phyloP scores from a whole-genome alignment of 805 yeast genomes.

The Myxozyma neotropica region DNA sequence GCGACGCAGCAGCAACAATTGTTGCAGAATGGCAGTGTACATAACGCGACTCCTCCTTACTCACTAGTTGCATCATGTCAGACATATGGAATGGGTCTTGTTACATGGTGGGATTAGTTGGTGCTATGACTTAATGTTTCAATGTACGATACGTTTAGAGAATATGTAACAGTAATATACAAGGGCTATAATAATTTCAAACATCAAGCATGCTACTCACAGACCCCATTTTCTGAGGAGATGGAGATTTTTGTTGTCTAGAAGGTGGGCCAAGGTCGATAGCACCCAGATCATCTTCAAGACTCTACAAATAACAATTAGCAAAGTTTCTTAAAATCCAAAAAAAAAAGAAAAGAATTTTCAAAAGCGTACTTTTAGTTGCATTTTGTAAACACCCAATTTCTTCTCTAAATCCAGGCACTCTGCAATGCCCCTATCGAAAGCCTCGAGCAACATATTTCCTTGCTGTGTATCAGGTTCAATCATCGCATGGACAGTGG shows the following conservation, averaged over 20 bases:
- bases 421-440: conserved; percentile 51
- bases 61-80: conserved; percentile 88
- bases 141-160: conserved; percentile 1
- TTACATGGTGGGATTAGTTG: conserved; percentile 88
- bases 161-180: not conserved
- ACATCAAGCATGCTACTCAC: conserved; percentile 7
- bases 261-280: not conserved
- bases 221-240: not conserved
- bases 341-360: not conserved
- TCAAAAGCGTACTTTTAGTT: conserved; percentile 17
- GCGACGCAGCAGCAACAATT: conserved; percentile 16
- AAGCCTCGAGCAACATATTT: conserved; percentile 48
- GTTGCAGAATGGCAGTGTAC: conserved; percentile 12
- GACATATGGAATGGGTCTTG: conserved; percentile 94
- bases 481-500: conserved; percentile 59
- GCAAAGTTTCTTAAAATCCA: not conserved
- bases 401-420: conserved; percentile 60
- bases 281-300: conserved; percentile 13
- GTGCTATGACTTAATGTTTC: not conserved
- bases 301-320: conserved; percentile 5
- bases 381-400: conserved; percentile 44
- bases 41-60: conserved; percentile 69
- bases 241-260: not conserved
- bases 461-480: conserved; percentile 49
- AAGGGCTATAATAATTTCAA: not conserved